phyloP scores from a whole-genome alignment of 2,329 filamentous ascomycete species.

The Colletotrichum phormii region DNA sequence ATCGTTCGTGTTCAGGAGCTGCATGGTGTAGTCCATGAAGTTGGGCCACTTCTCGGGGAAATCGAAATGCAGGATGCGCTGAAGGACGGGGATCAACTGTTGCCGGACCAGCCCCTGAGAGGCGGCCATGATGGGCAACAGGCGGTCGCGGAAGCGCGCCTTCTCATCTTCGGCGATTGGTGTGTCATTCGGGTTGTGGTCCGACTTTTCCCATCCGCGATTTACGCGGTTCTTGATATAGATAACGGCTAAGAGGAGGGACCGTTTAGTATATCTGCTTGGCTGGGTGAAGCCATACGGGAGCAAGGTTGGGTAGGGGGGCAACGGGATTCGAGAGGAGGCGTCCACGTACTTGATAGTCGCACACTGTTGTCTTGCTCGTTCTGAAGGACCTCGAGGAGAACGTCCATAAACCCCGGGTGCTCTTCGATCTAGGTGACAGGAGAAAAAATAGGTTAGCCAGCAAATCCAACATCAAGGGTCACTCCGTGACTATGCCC shows the following conservation, averaged over 20 bases:
- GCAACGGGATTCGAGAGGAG: constrained; percentile 37
- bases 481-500: background rate
- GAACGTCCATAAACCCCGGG: constrained; percentile 88
- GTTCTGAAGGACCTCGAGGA: constrained; percentile 88
- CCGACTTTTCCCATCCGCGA: constrained; percentile 85
- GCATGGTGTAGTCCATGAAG: constrained; percentile 92
- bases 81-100: constrained; percentile 92
- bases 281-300: background rate
- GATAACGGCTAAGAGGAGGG: constrained; percentile 77
- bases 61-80: constrained; percentile 95
- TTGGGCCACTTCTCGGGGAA: constrained; percentile 95
- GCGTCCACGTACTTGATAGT: constrained; percentile 79
- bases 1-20: constrained; percentile 88
- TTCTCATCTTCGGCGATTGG: constrained; percentile 92
- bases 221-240: constrained; percentile 98
- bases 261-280: constrained; percentile 17
- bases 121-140: constrained; percentile 88
- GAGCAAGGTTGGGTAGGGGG: constrained; percentile 15
- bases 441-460: constrained; percentile 29
- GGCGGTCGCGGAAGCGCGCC: constrained; percentile 83
- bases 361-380: constrained; percentile 89
- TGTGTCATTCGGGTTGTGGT: constrained; percentile 78
- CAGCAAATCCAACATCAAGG: constrained; percentile 38
- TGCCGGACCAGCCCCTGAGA: constrained; percentile 86
- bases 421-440: constrained; percentile 84